phyloP scores from a whole-genome alignment of 176 grass and related monocot genomes.

The Cenchrus americanus region DNA sequence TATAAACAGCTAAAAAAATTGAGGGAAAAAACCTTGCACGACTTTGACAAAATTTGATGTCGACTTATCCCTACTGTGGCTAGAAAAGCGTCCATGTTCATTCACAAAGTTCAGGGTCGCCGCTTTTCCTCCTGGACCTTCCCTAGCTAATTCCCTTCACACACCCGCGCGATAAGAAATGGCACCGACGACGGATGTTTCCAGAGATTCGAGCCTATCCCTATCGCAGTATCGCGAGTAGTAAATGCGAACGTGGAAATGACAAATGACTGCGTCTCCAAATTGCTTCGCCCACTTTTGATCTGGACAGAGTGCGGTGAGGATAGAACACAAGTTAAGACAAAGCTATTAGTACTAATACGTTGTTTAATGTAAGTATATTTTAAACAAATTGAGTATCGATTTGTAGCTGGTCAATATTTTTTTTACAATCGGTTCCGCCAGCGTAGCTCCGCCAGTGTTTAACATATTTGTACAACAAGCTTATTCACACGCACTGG shows the following conservation, averaged over 20 bases:
- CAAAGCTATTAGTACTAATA: too few relatives aligned
- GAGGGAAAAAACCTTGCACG: neutral
- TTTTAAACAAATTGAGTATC: too few relatives aligned
- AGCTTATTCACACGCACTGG: too few relatives aligned
- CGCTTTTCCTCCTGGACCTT: neutral
- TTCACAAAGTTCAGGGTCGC: neutral
- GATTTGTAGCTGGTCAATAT: too few relatives aligned
- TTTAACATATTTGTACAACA: too few relatives aligned
- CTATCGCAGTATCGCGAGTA: too few relatives aligned
- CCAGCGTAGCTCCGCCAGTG: too few relatives aligned
- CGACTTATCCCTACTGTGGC: neutral
- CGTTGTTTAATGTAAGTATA: too few relatives aligned
- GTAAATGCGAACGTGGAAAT: neutral
- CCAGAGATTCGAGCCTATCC: slow-evolving; percentile 7
- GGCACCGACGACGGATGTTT: neutral
- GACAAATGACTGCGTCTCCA: neutral
- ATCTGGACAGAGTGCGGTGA: neutral
- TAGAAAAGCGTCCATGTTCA: neutral
- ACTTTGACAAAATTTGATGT: neutral
- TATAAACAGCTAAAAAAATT: neutral
- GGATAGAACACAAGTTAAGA: neutral
- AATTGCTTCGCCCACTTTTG: neutral
- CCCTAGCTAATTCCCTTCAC: too few relatives aligned
- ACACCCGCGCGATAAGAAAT: too few relatives aligned
- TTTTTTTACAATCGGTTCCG: too few relatives aligned